Evolutionary conservation across 2,329 filamentous ascomycete species (phyloP).

Genomic region (Cercospora sesami): DNA sequence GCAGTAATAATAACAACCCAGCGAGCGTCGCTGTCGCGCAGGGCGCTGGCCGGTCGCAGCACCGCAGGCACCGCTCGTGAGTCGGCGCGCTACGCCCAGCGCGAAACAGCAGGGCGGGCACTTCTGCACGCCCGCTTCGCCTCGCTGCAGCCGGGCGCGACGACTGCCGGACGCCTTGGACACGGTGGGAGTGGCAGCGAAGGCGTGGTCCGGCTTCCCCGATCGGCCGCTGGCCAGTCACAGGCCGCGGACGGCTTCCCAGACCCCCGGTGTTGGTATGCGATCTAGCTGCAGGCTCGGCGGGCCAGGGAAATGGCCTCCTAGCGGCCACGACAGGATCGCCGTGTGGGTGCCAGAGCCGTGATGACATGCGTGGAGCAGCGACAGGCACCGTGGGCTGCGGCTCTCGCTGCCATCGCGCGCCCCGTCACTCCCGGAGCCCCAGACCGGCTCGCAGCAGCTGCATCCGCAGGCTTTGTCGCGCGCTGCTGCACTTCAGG

Average conservation of each 20-base stretch:
- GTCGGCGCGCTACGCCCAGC: neutral
- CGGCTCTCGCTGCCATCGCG: slow-evolving; percentile 13
- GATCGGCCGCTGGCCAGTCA: slow-evolving; percentile 15
- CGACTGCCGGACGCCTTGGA: slow-evolving; percentile 20
- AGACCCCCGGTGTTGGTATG: slow-evolving; percentile 8
- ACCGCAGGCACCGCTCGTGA: slow-evolving; percentile 12
- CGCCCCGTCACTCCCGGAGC: slow-evolving; percentile 22
- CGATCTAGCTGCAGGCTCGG: slow-evolving; percentile 18
- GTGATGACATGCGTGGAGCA: slow-evolving; percentile 20
- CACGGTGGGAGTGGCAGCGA: neutral
- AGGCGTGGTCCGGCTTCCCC: slow-evolving; percentile 19
- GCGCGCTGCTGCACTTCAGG: slow-evolving; percentile 9
- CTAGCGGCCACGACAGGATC: slow-evolving; percentile 14
- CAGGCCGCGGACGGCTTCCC: slow-evolving; percentile 3
- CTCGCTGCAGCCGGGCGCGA: slow-evolving; percentile 17
- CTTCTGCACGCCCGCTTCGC: slow-evolving; percentile 22
- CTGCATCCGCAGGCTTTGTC: slow-evolving; percentile 22
- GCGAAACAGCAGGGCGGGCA: neutral
- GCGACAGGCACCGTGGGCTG: neutral
- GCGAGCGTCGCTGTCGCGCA: neutral
- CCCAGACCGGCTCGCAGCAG: slow-evolving; percentile 16
- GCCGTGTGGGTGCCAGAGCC: neutral
- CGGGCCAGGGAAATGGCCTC: slow-evolving; percentile 17
- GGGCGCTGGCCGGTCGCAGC: neutral
- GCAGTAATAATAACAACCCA: neutral